Evolutionary conservation across 2,329 filamentous ascomycete species (phyloP).

Genomic region (Sclerotinia glacialis): DNA sequence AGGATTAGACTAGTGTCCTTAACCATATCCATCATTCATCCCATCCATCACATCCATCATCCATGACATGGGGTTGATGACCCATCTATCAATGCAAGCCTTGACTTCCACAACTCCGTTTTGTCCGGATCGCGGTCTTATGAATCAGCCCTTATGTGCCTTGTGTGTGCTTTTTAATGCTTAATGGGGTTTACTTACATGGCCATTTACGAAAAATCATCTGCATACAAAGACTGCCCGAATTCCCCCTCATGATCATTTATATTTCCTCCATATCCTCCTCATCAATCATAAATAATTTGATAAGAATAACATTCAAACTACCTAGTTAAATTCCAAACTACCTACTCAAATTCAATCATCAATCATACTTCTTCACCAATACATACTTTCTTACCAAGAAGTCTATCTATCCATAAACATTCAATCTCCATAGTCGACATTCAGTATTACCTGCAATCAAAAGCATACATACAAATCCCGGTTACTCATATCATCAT

Average conservation of each 20-base stretch:
- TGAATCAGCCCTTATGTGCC: constrained; percentile 18
- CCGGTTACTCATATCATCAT: constrained; percentile 18
- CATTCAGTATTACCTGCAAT: background rate
- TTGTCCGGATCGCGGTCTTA: constrained; percentile 22
- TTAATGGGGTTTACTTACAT: constrained; percentile 7
- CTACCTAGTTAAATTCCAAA: no score
- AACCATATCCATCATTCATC: no score
- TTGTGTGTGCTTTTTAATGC: no score
- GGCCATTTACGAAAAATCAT: constrained; percentile 16
- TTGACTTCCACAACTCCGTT: constrained; percentile 19
- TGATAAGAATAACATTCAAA: background rate
- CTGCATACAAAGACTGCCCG: constrained; percentile 22
- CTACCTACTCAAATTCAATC: background rate
- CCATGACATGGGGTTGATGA: constrained; percentile 3
- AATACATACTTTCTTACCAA: background rate
- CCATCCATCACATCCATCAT: background rate
- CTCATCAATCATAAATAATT: constrained; percentile 8
- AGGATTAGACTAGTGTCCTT: background rate
- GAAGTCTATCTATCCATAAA: background rate
- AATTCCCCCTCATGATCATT: constrained; percentile 16
- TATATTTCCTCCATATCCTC: background rate
- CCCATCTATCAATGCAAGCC: background rate
- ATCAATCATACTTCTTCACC: background rate
- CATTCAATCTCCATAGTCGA: background rate
- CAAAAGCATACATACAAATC: constrained; percentile 5